Evolutionary conservation across 192 early-diverging fungal species (phyloP), one percentile per base, ranked within the genome.

Genomic region (Polychytrium aggregatum): DNA sequence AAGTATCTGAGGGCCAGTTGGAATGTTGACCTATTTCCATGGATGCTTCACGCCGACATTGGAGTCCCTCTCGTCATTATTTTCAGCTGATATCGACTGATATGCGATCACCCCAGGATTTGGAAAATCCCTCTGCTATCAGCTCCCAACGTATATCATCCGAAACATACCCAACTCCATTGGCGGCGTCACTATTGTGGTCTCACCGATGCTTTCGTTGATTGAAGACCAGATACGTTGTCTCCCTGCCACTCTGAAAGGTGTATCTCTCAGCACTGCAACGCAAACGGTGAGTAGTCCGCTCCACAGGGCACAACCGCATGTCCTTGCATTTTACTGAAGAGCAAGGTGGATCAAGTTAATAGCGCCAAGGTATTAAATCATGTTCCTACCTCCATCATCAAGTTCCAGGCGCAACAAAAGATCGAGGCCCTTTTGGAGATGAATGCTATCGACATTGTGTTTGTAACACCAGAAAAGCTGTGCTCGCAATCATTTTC

Each of bases 151-250:
- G 2, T 76, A 67, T n/a, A 62, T 87, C 17, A 53, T 85, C 21
- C 28, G 46, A 2, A 10, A 39, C 11, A 2, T 58, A 3, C 44
- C 55, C 20, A 26, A 50, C 18, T 22, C 34, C 18, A 13, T 50
- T 2, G 48, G 45, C 0, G 65, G 67, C 0, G 37, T 86, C 27
- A 84, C 79, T 14, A 41, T 91, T 26, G 88, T 91, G 5, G 69
- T 91, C 13, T 85, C 82, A 1, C 88, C 88, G 3, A 78, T 82
- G 49, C 67, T 91, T 22, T 81, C 86, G 6, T 68, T 91, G 3
- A 91, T 91, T 85, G 72, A 85, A 33, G 88, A 91, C 55, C 88
- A 91, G 57, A 66, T 88, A 27, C 70, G 69, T 17, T 72, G 74
- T 30, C 47, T 90, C 35, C 82, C 81, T 1, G 35, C 56, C 4